Evolutionary conservation across 2,329 filamentous ascomycete genomes (phyloP).

Genomic region (Colletotrichum sp.): DNA sequence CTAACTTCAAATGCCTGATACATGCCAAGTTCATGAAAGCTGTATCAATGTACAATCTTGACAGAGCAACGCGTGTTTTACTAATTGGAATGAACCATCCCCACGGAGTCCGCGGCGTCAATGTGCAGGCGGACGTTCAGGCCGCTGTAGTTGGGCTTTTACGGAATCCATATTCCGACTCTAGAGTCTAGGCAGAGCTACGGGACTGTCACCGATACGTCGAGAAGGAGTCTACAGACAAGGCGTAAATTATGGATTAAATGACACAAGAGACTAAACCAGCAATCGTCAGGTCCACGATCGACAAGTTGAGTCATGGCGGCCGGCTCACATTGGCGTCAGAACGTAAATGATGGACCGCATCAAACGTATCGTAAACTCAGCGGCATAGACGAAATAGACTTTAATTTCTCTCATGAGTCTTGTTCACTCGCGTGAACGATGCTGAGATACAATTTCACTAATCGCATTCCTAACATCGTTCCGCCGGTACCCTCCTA

Average conservation of each 20-base stretch:
- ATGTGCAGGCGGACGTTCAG: not conserved
- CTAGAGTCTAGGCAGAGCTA: not conserved
- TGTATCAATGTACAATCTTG: rapidly evolving
- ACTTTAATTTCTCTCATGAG: not conserved
- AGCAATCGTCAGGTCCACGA: not conserved
- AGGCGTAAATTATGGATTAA: rapidly evolving
- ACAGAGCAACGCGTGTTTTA: not conserved
- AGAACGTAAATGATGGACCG: rapidly evolving
- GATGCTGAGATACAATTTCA: not conserved
- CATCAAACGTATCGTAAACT: not conserved
- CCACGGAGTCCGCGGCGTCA: not conserved
- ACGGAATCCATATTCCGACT: not conserved
- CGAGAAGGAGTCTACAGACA: rapidly evolving
- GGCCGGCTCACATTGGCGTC: not conserved
- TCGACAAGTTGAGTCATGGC: not conserved
- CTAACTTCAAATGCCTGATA: not conserved
- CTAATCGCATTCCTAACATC: not conserved
- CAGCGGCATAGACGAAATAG: not conserved
- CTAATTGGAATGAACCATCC: rapidly evolving
- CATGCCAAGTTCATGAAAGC: rapidly evolving
- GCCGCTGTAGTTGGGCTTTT: not conserved
- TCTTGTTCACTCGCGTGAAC: not conserved
- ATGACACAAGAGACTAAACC: not conserved
- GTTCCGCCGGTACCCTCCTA: not conserved
- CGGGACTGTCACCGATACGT: not conserved